Conservation (phyloP, 2,329 filamentous ascomycete genomes). For the Alternaria sp. region DNA sequence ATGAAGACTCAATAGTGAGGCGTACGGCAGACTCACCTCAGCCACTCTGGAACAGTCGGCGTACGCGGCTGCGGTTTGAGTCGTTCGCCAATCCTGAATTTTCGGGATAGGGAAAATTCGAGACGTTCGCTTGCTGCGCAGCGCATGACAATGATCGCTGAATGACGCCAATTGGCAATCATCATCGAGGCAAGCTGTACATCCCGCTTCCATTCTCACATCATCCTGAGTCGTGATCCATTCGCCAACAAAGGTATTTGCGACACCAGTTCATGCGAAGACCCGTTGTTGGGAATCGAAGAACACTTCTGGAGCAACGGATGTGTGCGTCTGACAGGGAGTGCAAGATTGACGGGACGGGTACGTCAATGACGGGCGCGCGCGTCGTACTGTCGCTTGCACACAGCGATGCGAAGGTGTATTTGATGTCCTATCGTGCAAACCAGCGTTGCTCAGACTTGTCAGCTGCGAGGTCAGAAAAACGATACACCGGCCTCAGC, state of each 20-base stretch:
- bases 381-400: neutral
- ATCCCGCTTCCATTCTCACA: neutral
- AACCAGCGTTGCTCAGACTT: neutral
- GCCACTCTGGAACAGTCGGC: slow-evolving; percentile 1
- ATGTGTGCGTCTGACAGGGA: slow-evolving; percentile 27
- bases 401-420: slow-evolving; percentile 16
- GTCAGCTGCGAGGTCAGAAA: neutral
- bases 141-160: slow-evolving; percentile 3
- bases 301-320: slow-evolving; percentile 16
- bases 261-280: slow-evolving; percentile 20
- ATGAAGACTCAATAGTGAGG: slow-evolving; percentile 13
- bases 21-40: slow-evolving; percentile 7
- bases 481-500: neutral
- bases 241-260: slow-evolving; percentile 1
- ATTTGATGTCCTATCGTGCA: slow-evolving; percentile 6
- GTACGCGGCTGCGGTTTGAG: neutral
- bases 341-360: slow-evolving; percentile 17
- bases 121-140: neutral
- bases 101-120: neutral
- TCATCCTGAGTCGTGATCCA: neutral
- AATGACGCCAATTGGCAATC: neutral
- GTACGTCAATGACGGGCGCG: slow-evolving; percentile 13
- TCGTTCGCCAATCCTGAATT: neutral
- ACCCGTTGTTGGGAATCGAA: slow-evolving; percentile 9
- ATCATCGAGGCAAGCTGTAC: slow-evolving; percentile 1